Evolutionary conservation across 2,329 filamentous ascomycete genomes (phyloP), one percentile per base, ranked within the genome.

Genomic region (Fonsecaea monophora): DNA sequence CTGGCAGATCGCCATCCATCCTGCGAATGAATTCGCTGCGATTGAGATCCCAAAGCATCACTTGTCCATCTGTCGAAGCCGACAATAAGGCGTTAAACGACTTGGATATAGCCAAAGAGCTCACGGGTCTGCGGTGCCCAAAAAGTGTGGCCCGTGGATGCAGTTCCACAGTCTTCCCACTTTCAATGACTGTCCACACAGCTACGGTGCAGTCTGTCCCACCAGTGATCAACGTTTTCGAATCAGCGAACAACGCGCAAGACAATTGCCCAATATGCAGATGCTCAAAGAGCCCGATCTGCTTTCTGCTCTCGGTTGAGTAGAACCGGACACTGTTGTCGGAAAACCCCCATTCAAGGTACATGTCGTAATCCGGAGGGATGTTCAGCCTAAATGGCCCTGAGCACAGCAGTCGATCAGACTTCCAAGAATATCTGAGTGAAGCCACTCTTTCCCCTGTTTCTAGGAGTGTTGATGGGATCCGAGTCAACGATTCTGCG

Each of bases 251-350:
- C 12, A 90, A 83, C 0, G 92, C 89, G 63, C 89, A 89, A 0
- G 93, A 94, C 34, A 99, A 86, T 75, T 97, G 93, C 4, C 94
- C 93, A 65, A 94, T 90, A 76, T 99, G 95, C 1, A 97, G 83
- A 75, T 98, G 96, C 78, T 99, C 95, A 75, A 94, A 97, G 18
- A 97, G 85, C 0, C 94, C 94, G 40, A 96, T 87, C 25, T 91
- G 83, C 82, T 92, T 94, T 75, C 92, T 89, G 65, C 87, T 92
- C 71, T 97, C 92, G 56, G 90, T 89, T 63, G 90, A 87, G 80
- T 92, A 97, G 82, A 99, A 98, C 3, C 95, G 90, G 34, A 99
- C 86, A 72, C 92, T 96, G 73, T 92, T 92, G 77, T 99, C 95
- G 0, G 92, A 91, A 73, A 96, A 98, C 1, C 94, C 94, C 94